These are phyloP conservation scores for Globisporangium echinulatum DNA, from an alignment of 352 stramenopile genomes.

Conservation along the genomic window DNA sequence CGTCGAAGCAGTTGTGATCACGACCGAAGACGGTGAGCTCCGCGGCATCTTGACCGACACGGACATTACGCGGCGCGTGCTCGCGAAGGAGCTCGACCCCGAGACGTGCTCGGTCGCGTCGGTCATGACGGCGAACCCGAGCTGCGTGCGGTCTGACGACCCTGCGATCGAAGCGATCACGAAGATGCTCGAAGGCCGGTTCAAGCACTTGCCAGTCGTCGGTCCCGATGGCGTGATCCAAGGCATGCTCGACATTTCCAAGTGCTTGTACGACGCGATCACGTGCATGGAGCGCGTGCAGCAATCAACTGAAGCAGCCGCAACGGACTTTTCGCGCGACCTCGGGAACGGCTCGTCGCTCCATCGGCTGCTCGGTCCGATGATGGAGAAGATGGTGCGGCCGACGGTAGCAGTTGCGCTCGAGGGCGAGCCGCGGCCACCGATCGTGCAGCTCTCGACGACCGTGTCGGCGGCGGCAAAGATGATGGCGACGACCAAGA, in stretches of 20 bases:
- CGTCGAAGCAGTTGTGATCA: constrained; percentile 83
- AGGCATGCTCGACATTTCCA: constrained; percentile 88
- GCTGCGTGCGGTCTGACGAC: constrained; percentile 74
- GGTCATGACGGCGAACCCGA: constrained; percentile 83
- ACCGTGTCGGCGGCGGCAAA: constrained; percentile 67
- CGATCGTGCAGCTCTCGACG: constrained; percentile 68
- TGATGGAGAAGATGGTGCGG: constrained; percentile 88
- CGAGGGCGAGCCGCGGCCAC: constrained; percentile 74
- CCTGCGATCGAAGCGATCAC: constrained; percentile 83
- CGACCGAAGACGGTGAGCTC: constrained; percentile 73
- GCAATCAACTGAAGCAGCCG: constrained; percentile 72
- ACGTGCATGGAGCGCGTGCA: constrained; percentile 84
- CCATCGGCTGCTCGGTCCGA: constrained; percentile 68
- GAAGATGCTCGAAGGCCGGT: constrained; percentile 84
- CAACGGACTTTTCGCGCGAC: constrained; percentile 76
- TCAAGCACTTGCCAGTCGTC: constrained; percentile 84
- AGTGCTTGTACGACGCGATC: constrained; percentile 86
- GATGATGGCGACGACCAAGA: constrained; percentile 83
- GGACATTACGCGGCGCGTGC: constrained; percentile 77
- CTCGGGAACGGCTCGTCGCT: constrained; percentile 60
- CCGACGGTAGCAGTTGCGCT: constrained; percentile 77
- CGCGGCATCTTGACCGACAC: constrained; percentile 84
- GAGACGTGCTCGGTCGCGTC: constrained; percentile 70
- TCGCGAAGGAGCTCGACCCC: constrained; percentile 77
- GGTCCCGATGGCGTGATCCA: constrained; percentile 60